A percentile compares a stretch with the other conserved stretches of the same genome.
phyloP scores from a whole-genome alignment of 306 rosid species.

The Pyrus communis region DNA sequence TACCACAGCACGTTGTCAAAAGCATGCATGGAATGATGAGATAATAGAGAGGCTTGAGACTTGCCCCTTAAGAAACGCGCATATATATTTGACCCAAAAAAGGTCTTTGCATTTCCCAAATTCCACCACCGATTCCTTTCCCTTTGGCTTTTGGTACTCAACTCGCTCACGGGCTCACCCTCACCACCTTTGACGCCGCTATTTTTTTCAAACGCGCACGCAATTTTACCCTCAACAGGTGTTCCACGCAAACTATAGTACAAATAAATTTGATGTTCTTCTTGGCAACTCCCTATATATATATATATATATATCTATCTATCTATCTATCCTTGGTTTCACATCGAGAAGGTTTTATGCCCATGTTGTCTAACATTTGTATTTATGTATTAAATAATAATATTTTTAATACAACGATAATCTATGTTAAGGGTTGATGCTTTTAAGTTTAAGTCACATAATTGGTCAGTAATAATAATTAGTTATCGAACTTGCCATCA shows the following conservation, averaged over 20 bases:
- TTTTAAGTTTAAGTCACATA: too few relatives aligned
- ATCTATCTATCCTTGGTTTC: too few relatives aligned
- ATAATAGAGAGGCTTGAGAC: not conserved
- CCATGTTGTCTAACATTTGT: too few relatives aligned
- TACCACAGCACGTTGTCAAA: not conserved
- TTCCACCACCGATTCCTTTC: not conserved
- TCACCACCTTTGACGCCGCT: conserved; percentile 4
- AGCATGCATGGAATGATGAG: not conserved
- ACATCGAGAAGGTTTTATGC: too few relatives aligned
- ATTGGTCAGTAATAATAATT: too few relatives aligned
- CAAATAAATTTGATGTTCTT: not conserved
- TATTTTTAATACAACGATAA: too few relatives aligned
- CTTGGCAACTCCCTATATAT: too few relatives aligned
- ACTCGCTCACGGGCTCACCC: not conserved
- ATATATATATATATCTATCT: too few relatives aligned
- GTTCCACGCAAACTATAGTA: too few relatives aligned
- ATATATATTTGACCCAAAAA: not conserved
- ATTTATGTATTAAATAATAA: too few relatives aligned
- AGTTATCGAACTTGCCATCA: too few relatives aligned
- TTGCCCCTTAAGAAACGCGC: not conserved
- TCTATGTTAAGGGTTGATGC: too few relatives aligned
- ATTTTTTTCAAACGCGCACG: not conserved
- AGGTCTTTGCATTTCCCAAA: not conserved
- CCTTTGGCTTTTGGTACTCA: not conserved
- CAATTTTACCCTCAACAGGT: not conserved